These are phyloP conservation scores for Hanseniaspora opuntiae DNA, from an alignment of 805 yeast species.

Conservation along the genomic window DNA sequence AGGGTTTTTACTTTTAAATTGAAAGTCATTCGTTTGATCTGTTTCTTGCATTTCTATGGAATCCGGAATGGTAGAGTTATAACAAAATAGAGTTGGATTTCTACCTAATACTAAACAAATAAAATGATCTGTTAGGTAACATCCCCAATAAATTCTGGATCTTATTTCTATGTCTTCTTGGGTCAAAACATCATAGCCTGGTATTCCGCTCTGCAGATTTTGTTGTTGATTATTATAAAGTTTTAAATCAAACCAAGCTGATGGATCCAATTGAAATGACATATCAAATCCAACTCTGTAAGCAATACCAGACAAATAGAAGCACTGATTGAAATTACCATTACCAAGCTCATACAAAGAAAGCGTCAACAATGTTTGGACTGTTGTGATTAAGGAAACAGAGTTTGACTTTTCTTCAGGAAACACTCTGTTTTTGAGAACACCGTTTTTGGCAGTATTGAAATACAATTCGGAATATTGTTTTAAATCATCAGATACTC, in stretches of 20 bases:
- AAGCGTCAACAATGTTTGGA: constrained; percentile 45
- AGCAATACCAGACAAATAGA: constrained; percentile 52
- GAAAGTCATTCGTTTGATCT: constrained; percentile 48
- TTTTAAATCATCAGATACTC: constrained; percentile 33
- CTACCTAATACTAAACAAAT: constrained; percentile 47
- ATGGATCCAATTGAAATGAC: constrained; percentile 50
- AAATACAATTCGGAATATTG: constrained; percentile 33
- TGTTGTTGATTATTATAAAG: background rate
- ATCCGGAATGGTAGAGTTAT: constrained; percentile 49
- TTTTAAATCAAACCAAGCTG: constrained; percentile 38
- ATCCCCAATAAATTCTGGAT: constrained; percentile 54
- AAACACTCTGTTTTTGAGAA: constrained; percentile 27
- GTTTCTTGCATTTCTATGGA: constrained; percentile 47
- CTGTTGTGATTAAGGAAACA: constrained; percentile 34
- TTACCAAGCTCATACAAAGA: constrained; percentile 51
- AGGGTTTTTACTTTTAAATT: constrained; percentile 26
- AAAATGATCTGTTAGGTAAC: constrained; percentile 51
- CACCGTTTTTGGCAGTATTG: constrained; percentile 32
- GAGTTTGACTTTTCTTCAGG: constrained; percentile 22
- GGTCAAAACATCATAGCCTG: constrained; percentile 25
- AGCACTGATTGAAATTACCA: constrained; percentile 45
- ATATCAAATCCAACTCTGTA: constrained; percentile 52
- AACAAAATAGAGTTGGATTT: constrained; percentile 40
- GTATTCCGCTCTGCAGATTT: background rate
- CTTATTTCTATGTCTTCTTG: constrained; percentile 43